Base-by-base conservation (phyloP, 2,329 filamentous ascomycete species). In the Colletotrichum lentis region DNA sequence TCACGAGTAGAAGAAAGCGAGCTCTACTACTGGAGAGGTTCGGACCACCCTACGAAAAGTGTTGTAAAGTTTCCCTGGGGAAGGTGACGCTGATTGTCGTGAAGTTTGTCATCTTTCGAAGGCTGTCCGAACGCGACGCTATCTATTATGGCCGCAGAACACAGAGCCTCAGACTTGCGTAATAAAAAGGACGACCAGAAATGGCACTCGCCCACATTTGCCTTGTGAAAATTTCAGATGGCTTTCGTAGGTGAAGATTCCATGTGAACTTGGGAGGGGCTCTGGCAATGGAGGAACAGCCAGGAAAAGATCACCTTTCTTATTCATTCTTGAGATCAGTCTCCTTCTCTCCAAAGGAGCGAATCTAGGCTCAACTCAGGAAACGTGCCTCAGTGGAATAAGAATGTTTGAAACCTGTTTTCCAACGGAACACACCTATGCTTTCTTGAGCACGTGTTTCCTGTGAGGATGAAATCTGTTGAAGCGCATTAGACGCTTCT, bases 271-370 rank as follows among this genome's bases (percentile, higher is more conserved):
- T 16, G 18, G 18, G 16, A 20, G 43, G 43, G n/a, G n/a, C n/a
- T 35, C 8, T 7, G 31, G 31, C 31, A 10, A 7, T 35, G 2
- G 11, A 8, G n/a, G 43, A 12, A 6, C 11, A 20, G 18, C 43
- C 43, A 7, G 5, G 5, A 2, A 22, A 16, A 10, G 8, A 10
- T 10, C 31, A 35, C 8, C 31, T 2, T 31, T 35, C 10, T 7
- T 10, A n/a, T 10, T 35, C 8, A 11, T 10, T 10, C 31, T 10
- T 3, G 8, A 35, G 8, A 35, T 35, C 8, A 7, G 2, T 35
- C 7, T 3, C 3, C 8, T 35, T 35, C 10, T 10, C 2, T 8
- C 0, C 8, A 3, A 35, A 10, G 31, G 8, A 7, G 8, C 0
- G 0, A 10, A 35, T 31, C 1, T 35, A 35, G 7, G 31, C 3